Base-by-base conservation (phyloP, 768 basidiomycete species). In the Termitomyces sp. region DNA sequence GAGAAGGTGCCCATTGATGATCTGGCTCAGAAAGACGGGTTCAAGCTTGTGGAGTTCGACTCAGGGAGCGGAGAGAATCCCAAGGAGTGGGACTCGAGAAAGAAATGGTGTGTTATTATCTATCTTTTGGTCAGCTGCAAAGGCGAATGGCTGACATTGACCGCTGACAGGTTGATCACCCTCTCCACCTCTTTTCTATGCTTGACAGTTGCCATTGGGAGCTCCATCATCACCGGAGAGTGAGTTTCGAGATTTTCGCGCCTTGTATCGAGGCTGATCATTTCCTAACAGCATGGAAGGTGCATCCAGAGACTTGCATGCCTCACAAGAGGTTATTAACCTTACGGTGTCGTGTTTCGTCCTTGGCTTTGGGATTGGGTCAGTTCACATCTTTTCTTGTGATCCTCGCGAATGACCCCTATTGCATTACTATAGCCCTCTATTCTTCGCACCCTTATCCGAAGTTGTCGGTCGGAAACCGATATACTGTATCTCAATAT, bases 321-420 rank as follows among this genome's bases (percentile, higher is more conserved):
- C 67, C 6, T 64, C 65, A 10, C 72, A 74, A 61, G 71, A 71
- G 44, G 71, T 77, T 39, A 65, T 71, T 44, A 74, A 75, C 55
- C 66, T 77, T 23, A 72, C 73, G 1, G 73, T 75, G n/a, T 74
- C 76, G 11, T 73, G 71, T 45, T 77, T 76, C 59, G 74, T 77
- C 34, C 73, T 76, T 52, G 76, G 76, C 16, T 76, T 72, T 58
- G 73, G 74, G 17, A 66, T 74, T 47, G 76, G 75, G 66, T 74
- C 55, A 3, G 68, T 66, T 14, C 10, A 19, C 7, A 57, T 61
- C 55, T 16, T 63, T 59, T n/a, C 52, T 56, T 58, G 11, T 54
- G 43, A 28, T 39, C 53, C n/a, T 52, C 56, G 2, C 7, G 11
- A 34, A 34, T 34, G 10, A 32, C 30, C 21, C 30, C 42, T n/a